Percentiles rank a stretch among this genome's conserved stretches.
These are phyloP conservation scores for Penicillium thymicola DNA, from an alignment of 2,329 filamentous ascomycete species.

Conservation along the genomic window DNA sequence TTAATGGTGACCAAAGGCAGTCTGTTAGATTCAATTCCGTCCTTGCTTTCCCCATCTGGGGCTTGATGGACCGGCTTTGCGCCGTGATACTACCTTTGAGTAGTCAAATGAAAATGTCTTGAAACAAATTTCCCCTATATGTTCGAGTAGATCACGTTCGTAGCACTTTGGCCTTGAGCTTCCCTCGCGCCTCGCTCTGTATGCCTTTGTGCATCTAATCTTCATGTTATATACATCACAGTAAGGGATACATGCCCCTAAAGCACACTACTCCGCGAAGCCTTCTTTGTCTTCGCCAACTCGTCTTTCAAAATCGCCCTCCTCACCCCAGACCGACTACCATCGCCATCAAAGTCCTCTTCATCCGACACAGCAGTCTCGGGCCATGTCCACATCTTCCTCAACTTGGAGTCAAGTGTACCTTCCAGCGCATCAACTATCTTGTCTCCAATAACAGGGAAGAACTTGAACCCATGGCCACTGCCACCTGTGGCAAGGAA, in stretches of 20 bases:
- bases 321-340: constrained; percentile 37
- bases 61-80: constrained; percentile 14
- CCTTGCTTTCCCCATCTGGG: constrained; percentile 8
- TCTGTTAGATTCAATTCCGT: constrained; percentile 14
- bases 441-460: constrained; percentile 53
- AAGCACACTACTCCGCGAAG: constrained; percentile 21
- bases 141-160: neutral
- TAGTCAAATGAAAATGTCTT: constrained; percentile 12
- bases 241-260: constrained; percentile 4
- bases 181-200: neutral
- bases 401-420: constrained; percentile 41
- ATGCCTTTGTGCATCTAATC: neutral
- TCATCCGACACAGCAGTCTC: constrained; percentile 17
- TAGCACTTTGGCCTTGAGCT: neutral
- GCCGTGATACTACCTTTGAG: constrained; percentile 15
- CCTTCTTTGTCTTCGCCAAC: constrained; percentile 33
- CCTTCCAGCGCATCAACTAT: constrained; percentile 48
- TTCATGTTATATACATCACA: neutral
- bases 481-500: constrained; percentile 53
- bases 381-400: constrained; percentile 44
- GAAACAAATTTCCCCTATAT: neutral
- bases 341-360: constrained; percentile 34
- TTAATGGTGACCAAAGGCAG: constrained; percentile 9
- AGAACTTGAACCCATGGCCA: constrained; percentile 55
- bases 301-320: constrained; percentile 39